Evolutionary conservation across 805 yeast species (phyloP).

Genomic region (Schwanniomyces vanrijiae): DNA sequence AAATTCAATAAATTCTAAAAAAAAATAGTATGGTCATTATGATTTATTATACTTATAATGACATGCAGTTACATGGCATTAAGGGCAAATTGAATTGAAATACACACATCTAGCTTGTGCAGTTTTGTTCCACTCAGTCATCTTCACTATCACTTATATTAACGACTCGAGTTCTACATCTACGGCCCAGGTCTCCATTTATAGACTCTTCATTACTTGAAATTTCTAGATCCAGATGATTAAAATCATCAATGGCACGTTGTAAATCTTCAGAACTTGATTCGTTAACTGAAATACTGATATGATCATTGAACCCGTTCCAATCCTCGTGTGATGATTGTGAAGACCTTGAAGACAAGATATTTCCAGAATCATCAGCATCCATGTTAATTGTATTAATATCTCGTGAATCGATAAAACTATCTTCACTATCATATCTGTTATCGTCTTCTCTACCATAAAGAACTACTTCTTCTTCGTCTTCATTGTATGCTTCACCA

Average conservation of each 20-base stretch:
- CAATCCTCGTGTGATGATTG: slow-evolving; percentile 10
- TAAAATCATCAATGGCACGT: slow-evolving; percentile 26
- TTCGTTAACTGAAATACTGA: slow-evolving; percentile 3
- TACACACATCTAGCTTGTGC: too few relatives aligned
- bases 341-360: slow-evolving; percentile 3
- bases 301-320: slow-evolving; percentile 17
- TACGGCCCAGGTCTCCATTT: slow-evolving; percentile 5
- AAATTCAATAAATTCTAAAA: too few relatives aligned
- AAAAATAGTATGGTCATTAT: too few relatives aligned
- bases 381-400: slow-evolving; percentile 18
- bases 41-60: too few relatives aligned
- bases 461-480: slow-evolving; percentile 23
- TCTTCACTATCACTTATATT: slow-evolving; percentile 16
- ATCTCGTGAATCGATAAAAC: slow-evolving; percentile 30
- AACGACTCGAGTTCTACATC: slow-evolving; percentile 15
- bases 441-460: slow-evolving; percentile 14
- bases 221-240: slow-evolving; percentile 12
- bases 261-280: slow-evolving; percentile 15
- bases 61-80: too few relatives aligned
- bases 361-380: slow-evolving; percentile 4
- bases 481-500: slow-evolving; percentile 36
- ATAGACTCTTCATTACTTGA: slow-evolving; percentile 3
- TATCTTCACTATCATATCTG: slow-evolving; percentile 29
- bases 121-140: too few relatives aligned
- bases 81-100: too few relatives aligned